Base-by-base conservation (phyloP, 2,329 filamentous ascomycete genomes). In the Sarocladium strictum region DNA sequence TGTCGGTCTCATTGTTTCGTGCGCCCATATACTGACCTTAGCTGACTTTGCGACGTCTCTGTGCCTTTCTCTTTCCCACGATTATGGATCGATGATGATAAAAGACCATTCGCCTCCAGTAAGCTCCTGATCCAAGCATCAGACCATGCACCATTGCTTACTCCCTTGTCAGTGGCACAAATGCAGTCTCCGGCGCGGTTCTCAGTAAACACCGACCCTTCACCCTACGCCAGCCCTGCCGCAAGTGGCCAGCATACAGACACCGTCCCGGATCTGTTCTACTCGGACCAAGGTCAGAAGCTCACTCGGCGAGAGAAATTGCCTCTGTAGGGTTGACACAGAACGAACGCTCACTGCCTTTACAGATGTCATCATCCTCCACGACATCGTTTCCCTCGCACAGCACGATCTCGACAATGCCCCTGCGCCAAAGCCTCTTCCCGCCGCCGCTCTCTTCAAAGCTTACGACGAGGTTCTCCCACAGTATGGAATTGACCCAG, bases 401-500 rank as follows among this genome's bases (percentile, higher is more conserved):
- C 83, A 92, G 70, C 74, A 80, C 38, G 77, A 88, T 27, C 76
- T 83, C 53, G 73, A 80, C 45, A 70, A 69, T 11, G 72, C 82
- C 2, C 75, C 82, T 1, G 80, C 85, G 55, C 78, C 78, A 50
- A 81, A 87, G 61, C 79, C 81, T 54, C 76, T 87, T 21, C 85
- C 89, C 3, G 90, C 87, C 56, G 84, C 85, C 64, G 89, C 90
- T 10, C 79, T 96, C 17, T 95, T 95, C 70, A 78, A 80, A 53
- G 89, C 90, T 27, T 95, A 95, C 66, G 87, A 94, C 64, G 77
- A 82, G 55, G 78, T 92, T 40, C 79, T 96, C n/a, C 81, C 81
- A 4, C 76, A 83, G 59, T 76, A 88, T 72, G 86, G 84, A 54
- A 74, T 90, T 59, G 79, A 89, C 56, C 78, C 83, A n/a, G 84